Evolutionary conservation across 768 basidiomycete genomes (phyloP).

Genomic region (Suillus tomentosus): DNA sequence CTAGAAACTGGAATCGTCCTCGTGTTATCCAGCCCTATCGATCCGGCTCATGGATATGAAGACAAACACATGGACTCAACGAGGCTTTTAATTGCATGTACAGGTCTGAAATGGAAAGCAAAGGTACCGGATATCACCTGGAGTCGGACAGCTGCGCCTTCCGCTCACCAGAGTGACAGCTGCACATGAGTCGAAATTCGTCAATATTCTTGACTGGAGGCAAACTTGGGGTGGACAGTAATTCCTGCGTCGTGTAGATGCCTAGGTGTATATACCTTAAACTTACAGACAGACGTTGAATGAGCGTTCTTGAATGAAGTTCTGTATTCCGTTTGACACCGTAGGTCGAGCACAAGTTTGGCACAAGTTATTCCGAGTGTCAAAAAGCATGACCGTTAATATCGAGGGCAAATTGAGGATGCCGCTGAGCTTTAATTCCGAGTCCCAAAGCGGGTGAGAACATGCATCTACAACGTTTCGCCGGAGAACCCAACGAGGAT

Average conservation of each 20-base stretch:
- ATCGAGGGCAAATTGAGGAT: not conserved
- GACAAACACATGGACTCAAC: slow-evolving; percentile 28
- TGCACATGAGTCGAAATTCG: not conserved
- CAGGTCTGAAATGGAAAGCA: slow-evolving; percentile 4
- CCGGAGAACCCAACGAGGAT: not conserved
- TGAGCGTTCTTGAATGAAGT: not conserved
- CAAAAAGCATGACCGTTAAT: not conserved
- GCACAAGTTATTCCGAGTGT: not conserved
- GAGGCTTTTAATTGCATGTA: slow-evolving; percentile 12
- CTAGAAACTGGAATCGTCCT: slow-evolving; percentile 27
- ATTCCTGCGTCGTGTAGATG: not conserved
- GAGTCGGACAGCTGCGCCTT: not conserved
- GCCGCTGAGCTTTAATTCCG: slow-evolving; percentile 6
- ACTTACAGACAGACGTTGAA: not conserved
- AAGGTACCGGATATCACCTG: not conserved
- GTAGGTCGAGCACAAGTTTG: not conserved
- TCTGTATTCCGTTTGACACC: not conserved
- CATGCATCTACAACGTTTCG: slow-evolving; percentile 2
- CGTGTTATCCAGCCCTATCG: slow-evolving; percentile 33
- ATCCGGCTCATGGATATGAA: slow-evolving; percentile 28
- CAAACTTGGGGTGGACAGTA: not conserved
- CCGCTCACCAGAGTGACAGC: slow-evolving; percentile 1
- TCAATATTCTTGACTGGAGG: not conserved
- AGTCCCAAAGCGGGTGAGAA: not conserved
- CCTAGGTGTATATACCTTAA: not conserved